These are phyloP conservation scores for Batrachochytrium dendrobatidis DNA, from an alignment of 371 early-diverging fungal genomes.

Conservation along the genomic window DNA sequence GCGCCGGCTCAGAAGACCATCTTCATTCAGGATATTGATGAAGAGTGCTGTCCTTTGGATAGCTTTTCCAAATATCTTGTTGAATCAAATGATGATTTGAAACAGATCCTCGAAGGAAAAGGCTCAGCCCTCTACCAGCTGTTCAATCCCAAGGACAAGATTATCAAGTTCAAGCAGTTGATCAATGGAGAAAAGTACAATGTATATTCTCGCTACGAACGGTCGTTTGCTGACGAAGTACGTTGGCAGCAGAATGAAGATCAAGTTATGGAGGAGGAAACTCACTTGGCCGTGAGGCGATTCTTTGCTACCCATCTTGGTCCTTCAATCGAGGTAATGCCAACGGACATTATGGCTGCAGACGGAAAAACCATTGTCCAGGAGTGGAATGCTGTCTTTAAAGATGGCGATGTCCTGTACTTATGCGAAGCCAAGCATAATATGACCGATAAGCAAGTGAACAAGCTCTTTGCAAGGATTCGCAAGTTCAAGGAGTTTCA, in stretches of 20 bases:
- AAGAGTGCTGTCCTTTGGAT: slow-evolving; percentile 4
- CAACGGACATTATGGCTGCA: neutral
- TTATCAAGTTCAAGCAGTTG: slow-evolving; percentile 3
- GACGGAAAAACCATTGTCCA: neutral
- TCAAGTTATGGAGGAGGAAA: neutral
- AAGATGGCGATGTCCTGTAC: no score
- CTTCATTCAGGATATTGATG: slow-evolving; percentile 7
- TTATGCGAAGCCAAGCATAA: no score
- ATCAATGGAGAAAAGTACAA: slow-evolving; percentile 8
- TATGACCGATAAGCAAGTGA: no score
- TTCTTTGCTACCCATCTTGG: neutral
- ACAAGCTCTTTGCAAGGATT: no score
- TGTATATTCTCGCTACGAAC: slow-evolving; percentile 5
- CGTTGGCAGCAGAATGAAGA: neutral
- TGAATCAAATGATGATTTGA: slow-evolving; percentile 3
- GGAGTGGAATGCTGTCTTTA: no score
- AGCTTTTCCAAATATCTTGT: slow-evolving; percentile 4
- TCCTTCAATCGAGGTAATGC: neutral
- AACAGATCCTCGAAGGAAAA: neutral
- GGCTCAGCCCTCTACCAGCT: slow-evolving; percentile 2
- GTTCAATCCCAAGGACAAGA: slow-evolving; percentile 2
- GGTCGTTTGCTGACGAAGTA: neutral
- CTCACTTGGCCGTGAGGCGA: neutral
- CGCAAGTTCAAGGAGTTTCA: no score
- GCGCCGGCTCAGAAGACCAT: slow-evolving; percentile 1